Evolutionary conservation across 306 rosid genomes (phyloP).

Genomic region (Quercus rubra): DNA sequence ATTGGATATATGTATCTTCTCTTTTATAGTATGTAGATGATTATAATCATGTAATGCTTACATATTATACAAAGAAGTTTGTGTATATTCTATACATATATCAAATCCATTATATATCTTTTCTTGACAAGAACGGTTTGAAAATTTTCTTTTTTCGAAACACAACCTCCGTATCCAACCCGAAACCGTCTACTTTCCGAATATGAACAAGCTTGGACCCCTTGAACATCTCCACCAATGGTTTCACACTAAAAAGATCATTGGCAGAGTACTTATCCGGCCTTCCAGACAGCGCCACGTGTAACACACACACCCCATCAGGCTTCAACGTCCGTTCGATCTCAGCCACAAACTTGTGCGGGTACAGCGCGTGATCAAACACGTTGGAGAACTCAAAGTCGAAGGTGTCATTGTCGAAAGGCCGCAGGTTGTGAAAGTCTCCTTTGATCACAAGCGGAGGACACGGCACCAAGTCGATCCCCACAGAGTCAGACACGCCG

Average conservation of each 20-base stretch:
- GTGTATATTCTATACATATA: no score
- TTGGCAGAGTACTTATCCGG: conserved; percentile 88
- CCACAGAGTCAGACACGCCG: conserved; percentile 64
- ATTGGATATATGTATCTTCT: no score
- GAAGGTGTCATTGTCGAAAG: conserved; percentile 51
- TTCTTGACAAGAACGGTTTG: not conserved
- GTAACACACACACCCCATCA: conserved; percentile 68
- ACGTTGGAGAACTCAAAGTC: conserved; percentile 96
- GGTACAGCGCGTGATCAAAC: conserved; percentile 90
- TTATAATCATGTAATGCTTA: rapidly evolving
- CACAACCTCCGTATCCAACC: conserved; percentile 73
- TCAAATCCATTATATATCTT: no score
- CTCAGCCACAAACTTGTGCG: conserved; percentile 66
- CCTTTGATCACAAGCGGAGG: conserved; percentile 79
- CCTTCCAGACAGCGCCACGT: conserved; percentile 53
- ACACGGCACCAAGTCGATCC: conserved; percentile 75
- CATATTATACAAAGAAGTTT: no score
- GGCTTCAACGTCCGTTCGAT: conserved; percentile 80
- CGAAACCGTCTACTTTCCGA: conserved; percentile 67
- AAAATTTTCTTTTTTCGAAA: conserved; percentile 39
- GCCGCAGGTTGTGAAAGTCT: conserved; percentile 67
- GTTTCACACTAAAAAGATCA: conserved; percentile 62
- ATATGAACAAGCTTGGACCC: conserved; percentile 49
- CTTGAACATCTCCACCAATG: conserved; percentile 55
- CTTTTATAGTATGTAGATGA: no score